These are phyloP conservation scores for Adansonia madagascariensis DNA, from an alignment of 441 rosid genomes.

Conservation along the genomic window DNA sequence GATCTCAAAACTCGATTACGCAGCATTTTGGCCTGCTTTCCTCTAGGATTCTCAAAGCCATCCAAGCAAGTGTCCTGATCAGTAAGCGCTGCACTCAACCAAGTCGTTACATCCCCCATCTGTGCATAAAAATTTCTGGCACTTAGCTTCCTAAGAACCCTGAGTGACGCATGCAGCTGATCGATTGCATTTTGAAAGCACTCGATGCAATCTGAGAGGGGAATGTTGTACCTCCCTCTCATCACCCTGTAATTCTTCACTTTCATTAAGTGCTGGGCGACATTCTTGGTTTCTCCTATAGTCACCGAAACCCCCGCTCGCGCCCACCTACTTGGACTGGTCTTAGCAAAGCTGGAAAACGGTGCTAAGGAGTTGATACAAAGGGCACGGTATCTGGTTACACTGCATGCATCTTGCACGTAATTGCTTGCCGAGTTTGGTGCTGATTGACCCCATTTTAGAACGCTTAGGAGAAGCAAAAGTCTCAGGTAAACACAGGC, in stretches of 20 bases:
- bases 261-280: slow-evolving; percentile 35
- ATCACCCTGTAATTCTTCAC: slow-evolving; percentile 35
- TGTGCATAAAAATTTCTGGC: slow-evolving; percentile 48
- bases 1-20: slow-evolving; percentile 47
- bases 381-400: slow-evolving; percentile 62
- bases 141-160: slow-evolving; percentile 52
- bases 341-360: slow-evolving; percentile 58
- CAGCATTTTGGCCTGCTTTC: slow-evolving; percentile 39
- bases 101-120: slow-evolving; percentile 67
- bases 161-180: slow-evolving; percentile 64
- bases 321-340: slow-evolving; percentile 78
- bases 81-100: slow-evolving; percentile 76
- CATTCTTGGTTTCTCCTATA: slow-evolving; percentile 52
- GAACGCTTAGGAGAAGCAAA: slow-evolving; percentile 31
- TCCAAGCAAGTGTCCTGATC: slow-evolving; percentile 77
- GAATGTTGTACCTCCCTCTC: slow-evolving; percentile 48
- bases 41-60: slow-evolving; percentile 55
- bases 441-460: slow-evolving; percentile 14
- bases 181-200: slow-evolving; percentile 55
- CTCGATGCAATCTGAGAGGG: slow-evolving; percentile 75
- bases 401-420: slow-evolving; percentile 77
- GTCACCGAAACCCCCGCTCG: slow-evolving; percentile 82
- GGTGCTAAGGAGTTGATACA: slow-evolving; percentile 63
- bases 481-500: slow-evolving; percentile 22
- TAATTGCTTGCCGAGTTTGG: slow-evolving; percentile 28